A percentile compares a stretch with the other conserved stretches of the same genome.
Evolutionary conservation across 106 monocot genomes (phyloP).

Genomic region (Dioscorea alata): DNA sequence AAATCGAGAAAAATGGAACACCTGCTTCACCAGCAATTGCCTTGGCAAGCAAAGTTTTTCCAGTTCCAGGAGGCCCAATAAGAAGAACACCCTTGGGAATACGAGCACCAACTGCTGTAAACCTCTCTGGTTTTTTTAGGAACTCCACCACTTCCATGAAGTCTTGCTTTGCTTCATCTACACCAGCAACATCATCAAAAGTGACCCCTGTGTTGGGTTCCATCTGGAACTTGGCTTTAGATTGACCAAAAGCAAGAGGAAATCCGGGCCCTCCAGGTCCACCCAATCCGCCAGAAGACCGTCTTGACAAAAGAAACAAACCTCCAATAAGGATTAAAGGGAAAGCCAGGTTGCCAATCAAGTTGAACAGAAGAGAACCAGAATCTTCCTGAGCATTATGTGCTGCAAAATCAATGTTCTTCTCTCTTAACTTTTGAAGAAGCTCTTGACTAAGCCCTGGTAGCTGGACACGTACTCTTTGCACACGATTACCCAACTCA

Average conservation of each 20-base stretch:
- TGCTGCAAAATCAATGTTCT: conserved; percentile 95
- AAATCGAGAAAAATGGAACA: conserved; percentile 97
- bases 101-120: conserved; percentile 93
- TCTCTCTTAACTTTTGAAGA: conserved; percentile 88
- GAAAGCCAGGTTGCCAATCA: conserved; percentile 93
- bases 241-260: conserved; percentile 83
- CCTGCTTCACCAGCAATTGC: conserved; percentile 99
- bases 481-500: conserved; percentile 80
- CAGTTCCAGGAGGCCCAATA: conserved; percentile 96
- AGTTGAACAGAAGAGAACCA: conserved; percentile 75
- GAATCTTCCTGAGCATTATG: conserved; percentile 89
- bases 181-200: conserved; percentile 96
- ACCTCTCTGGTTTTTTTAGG: conserved; percentile 97
- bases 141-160: conserved; percentile 99
- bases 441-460: conserved; percentile 91
- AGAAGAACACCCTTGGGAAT: conserved; percentile 99
- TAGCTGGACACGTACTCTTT: conserved; percentile 92
- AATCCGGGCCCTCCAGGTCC: conserved; percentile 90
- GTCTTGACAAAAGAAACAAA: conserved; percentile 81
- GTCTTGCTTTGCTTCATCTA: conserved; percentile 98
- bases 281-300: conserved; percentile 84
- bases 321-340: conserved; percentile 87
- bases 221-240: conserved; percentile 98
- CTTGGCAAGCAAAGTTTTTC: conserved; percentile 96
- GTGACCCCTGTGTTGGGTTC: conserved; percentile 99